Conservation (phyloP, 2,329 filamentous ascomycete genomes). For the Cladosporium sp. region DNA sequence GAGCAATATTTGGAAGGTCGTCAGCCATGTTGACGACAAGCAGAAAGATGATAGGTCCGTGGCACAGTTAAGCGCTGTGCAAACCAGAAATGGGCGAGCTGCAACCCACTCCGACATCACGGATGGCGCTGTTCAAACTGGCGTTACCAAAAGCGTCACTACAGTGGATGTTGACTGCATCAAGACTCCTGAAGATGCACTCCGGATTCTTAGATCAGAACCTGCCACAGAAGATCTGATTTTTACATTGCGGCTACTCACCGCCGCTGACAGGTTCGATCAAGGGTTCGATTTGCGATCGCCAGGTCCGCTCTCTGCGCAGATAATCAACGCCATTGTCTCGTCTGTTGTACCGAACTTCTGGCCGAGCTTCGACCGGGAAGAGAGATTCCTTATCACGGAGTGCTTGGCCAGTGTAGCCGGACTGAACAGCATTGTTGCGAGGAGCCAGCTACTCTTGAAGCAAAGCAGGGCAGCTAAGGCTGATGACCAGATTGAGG, state of each 20-base stretch:
- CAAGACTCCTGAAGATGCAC: slow-evolving; percentile 18
- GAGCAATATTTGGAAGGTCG: slow-evolving; percentile 9
- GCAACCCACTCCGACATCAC: background rate
- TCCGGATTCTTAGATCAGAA: slow-evolving; percentile 35
- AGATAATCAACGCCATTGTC: slow-evolving; percentile 69
- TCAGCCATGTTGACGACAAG: slow-evolving; percentile 1
- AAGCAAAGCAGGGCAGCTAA: background rate
- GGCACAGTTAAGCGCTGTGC: slow-evolving; percentile 3
- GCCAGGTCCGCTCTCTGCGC: slow-evolving; percentile 63
- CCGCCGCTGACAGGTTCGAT: slow-evolving; percentile 11
- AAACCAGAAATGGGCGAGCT: background rate
- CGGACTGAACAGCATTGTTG: slow-evolving; percentile 68
- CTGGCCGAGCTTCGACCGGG: slow-evolving; percentile 57
- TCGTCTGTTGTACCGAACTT: slow-evolving; percentile 73
- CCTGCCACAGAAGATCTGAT: slow-evolving; percentile 33
- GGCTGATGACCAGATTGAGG: background rate
- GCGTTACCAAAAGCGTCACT: background rate
- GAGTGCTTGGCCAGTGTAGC: slow-evolving; percentile 64
- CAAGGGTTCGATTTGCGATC: slow-evolving; percentile 50
- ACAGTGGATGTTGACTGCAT: slow-evolving; percentile 13
- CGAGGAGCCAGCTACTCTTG: background rate
- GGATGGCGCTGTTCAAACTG: background rate
- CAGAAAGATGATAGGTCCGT: background rate
- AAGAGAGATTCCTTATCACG: slow-evolving; percentile 49
- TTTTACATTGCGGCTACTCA: slow-evolving; percentile 14